These are phyloP conservation scores for Physocladia obscura DNA, from an alignment of 192 early-diverging fungal genomes.

Conservation along the genomic window DNA sequence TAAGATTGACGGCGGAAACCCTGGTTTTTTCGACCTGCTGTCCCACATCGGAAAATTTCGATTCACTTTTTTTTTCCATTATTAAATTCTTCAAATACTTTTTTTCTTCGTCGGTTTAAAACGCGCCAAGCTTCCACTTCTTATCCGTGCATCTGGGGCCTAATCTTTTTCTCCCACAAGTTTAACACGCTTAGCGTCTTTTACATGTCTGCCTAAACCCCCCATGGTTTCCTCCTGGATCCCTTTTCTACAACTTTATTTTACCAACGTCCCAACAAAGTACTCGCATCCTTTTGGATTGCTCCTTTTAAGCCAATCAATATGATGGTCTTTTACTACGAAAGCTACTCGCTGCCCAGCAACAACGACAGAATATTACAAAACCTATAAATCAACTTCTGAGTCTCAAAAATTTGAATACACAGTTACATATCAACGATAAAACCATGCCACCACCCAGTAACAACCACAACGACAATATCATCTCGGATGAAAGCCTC, in stretches of 20 bases:
- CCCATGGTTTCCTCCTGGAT: neutral
- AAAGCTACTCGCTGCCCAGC: neutral
- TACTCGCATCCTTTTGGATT: slow-evolving; percentile 30
- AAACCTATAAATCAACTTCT: slow-evolving; percentile 6
- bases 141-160: neutral
- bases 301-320: neutral
- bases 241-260: slow-evolving; percentile 8
- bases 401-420: too few relatives aligned
- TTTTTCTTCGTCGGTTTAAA: too few relatives aligned
- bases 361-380: neutral
- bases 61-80: too few relatives aligned
- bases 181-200: neutral
- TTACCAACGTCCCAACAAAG: neutral
- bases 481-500: too few relatives aligned
- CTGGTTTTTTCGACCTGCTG: too few relatives aligned
- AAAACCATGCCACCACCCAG: neutral
- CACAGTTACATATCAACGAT: slow-evolving; percentile 19
- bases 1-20: too few relatives aligned
- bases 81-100: too few relatives aligned
- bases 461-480: neutral
- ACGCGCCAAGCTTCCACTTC: too few relatives aligned
- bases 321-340: slow-evolving; percentile 17
- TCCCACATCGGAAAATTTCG: too few relatives aligned
- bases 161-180: neutral
- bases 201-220: slow-evolving; percentile 22